Evolutionary conservation across 306 rosid genomes (phyloP).

Genomic region (Cotoneaster glaucophyllus): DNA sequence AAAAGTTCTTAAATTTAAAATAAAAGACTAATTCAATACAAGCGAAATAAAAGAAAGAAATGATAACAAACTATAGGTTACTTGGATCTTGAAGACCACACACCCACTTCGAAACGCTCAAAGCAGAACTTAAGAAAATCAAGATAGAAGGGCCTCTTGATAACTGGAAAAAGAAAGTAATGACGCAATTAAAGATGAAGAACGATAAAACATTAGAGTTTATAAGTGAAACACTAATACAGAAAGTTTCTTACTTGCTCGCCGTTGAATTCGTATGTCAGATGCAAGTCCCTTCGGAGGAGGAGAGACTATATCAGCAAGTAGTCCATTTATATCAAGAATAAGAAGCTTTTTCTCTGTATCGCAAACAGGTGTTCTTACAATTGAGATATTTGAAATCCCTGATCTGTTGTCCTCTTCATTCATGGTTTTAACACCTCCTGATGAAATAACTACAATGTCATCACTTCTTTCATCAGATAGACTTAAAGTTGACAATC

Average conservation of each 20-base stretch:
- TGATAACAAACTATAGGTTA: conserved; percentile 24
- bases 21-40: background rate
- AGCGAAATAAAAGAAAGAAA: background rate
- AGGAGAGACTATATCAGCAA: conserved; percentile 58
- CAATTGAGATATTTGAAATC: conserved; percentile 22
- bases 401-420: conserved; percentile 19
- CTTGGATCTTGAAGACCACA: conserved; percentile 87
- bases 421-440: conserved; percentile 1
- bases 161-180: conserved; percentile 51
- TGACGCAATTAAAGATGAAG: conserved; percentile 10
- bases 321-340: conserved; percentile 82
- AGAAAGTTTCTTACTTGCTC: conserved; percentile 45
- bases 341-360: conserved; percentile 66
- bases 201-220: background rate
- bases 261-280: conserved; percentile 38
- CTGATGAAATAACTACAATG: conserved; percentile 6
- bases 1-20: background rate
- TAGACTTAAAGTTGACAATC: conserved; percentile 12
- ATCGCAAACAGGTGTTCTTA: conserved; percentile 10
- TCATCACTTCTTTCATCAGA: conserved; percentile 10
- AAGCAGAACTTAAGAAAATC: conserved; percentile 87
- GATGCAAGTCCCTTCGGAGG: conserved; percentile 45
- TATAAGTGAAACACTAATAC: background rate
- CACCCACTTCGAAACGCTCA: conserved; percentile 73
- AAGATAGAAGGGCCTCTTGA: conserved; percentile 67